phyloP scores from a whole-genome alignment of 495 filamentous ascomycete genomes.

The Amniculicola lignicola region DNA sequence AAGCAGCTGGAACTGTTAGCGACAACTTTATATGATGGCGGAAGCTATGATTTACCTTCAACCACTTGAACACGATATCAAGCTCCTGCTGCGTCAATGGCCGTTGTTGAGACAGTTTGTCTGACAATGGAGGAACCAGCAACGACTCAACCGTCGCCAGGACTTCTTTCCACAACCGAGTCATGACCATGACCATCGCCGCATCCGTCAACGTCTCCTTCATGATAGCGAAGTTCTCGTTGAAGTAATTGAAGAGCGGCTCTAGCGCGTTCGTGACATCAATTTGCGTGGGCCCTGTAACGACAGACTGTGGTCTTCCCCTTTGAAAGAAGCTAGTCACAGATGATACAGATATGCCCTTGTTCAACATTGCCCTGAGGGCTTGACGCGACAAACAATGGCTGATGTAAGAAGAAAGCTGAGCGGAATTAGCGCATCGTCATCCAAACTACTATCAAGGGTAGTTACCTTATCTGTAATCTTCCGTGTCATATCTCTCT shows the following conservation, averaged over 20 bases:
- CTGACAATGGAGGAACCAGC: slow-evolving; percentile 89
- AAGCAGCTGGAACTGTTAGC: slow-evolving; percentile 57
- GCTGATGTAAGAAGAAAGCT: slow-evolving; percentile 95
- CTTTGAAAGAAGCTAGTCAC: slow-evolving; percentile 74
- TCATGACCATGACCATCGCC: slow-evolving; percentile 97
- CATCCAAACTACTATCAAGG: neutral
- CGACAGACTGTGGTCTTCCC: slow-evolving; percentile 53
- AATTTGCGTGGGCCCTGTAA: slow-evolving; percentile 57
- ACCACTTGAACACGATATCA: slow-evolving; percentile 93
- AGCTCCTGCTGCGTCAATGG: slow-evolving; percentile 85
- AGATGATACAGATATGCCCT: slow-evolving; percentile 68
- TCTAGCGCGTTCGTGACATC: slow-evolving; percentile 80
- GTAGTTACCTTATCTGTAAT: slow-evolving; percentile 89
- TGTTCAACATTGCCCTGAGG: slow-evolving; percentile 67
- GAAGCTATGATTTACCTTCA: slow-evolving; percentile 42
- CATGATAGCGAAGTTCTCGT: slow-evolving; percentile 99
- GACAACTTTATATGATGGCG: neutral
- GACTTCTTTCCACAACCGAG: slow-evolving; percentile 95
- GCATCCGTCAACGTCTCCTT: slow-evolving; percentile 88
- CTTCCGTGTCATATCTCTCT: slow-evolving; percentile 95
- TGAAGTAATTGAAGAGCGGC: slow-evolving; percentile 93
- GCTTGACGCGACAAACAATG: slow-evolving; percentile 80
- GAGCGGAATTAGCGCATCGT: slow-evolving; percentile 20
- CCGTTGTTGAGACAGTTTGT: slow-evolving; percentile 87
- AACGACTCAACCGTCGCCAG: slow-evolving; percentile 85